These are phyloP conservation scores for Verbena officinalis DNA, from an alignment of 257 asterid genomes.

Conservation along the genomic window DNA sequence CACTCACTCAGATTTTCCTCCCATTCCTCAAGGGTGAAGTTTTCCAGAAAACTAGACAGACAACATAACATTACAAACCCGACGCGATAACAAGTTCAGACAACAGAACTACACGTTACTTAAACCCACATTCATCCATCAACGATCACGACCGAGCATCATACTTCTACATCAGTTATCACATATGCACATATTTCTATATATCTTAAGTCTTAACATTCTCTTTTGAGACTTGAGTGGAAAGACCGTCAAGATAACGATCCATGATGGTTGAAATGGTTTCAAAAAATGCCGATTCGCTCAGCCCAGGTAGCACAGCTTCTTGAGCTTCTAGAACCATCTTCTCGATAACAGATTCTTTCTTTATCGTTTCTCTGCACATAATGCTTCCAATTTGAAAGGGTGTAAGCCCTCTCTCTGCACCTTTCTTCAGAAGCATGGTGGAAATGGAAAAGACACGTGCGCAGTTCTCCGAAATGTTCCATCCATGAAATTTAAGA, in stretches of 20 bases:
- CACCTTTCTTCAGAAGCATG: conserved; percentile 80
- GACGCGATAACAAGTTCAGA: neutral
- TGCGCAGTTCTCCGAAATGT: conserved; percentile 50
- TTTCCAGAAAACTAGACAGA: neutral
- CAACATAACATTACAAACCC: neutral
- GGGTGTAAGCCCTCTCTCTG: conserved; percentile 63
- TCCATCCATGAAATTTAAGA: conserved; percentile 67
- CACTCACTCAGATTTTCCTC: conserved; percentile 1
- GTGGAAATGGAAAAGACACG: conserved; percentile 63
- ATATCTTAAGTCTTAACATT: conserved; percentile 7
- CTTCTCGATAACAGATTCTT: conserved; percentile 58
- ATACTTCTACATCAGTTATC: neutral
- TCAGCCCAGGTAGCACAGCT: conserved; percentile 52
- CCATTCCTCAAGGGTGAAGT: conserved; percentile 15
- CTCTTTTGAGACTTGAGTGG: conserved; percentile 5
- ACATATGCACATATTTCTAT: conserved; percentile 19
- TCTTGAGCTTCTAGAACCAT: conserved; percentile 62
- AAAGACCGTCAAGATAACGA: conserved; percentile 46
- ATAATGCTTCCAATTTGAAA: conserved; percentile 64
- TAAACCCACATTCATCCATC: conserved; percentile 12
- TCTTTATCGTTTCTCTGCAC: conserved; percentile 66
- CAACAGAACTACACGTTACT: conserved; percentile 27
- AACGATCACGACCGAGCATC: neutral
- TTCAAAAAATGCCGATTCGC: conserved; percentile 62
- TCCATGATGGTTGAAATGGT: conserved; percentile 57